Evolutionary conservation across 352 stramenopile species (phyloP).

Genomic region (Globisporangium echinulatum): DNA sequence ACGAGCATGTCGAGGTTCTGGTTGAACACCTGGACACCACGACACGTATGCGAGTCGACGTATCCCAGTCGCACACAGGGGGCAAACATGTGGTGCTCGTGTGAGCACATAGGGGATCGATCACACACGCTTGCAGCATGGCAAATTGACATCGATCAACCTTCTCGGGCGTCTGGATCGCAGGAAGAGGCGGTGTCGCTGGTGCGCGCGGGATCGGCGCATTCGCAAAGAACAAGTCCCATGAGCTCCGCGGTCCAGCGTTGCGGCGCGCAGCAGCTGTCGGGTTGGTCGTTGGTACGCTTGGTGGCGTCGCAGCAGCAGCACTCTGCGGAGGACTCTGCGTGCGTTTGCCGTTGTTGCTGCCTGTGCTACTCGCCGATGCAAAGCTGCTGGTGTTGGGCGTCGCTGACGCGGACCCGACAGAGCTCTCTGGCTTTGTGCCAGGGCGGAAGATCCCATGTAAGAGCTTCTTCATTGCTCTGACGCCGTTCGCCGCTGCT

Average conservation of each 20-base stretch:
- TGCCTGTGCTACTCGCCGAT: not conserved
- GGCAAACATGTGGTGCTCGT: not conserved
- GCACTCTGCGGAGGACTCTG: not conserved
- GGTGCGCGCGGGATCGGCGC: not conserved
- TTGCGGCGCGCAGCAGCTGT: conserved; percentile 10
- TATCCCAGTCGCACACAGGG: not conserved
- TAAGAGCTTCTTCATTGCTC: conserved; percentile 65
- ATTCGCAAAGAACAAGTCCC: conserved; percentile 34
- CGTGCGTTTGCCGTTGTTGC: not conserved
- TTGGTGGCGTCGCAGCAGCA: not conserved
- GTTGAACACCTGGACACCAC: conserved; percentile 29
- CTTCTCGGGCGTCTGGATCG: conserved; percentile 25
- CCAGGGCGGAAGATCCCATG: conserved; percentile 48
- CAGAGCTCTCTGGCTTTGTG: conserved; percentile 6
- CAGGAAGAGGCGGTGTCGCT: not conserved
- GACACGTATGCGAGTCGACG: too few relatives aligned
- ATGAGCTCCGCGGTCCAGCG: conserved; percentile 28
- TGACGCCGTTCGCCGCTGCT: too few relatives aligned
- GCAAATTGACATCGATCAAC: not conserved
- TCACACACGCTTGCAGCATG: too few relatives aligned
- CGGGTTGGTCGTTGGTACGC: not conserved
- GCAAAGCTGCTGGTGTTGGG: not conserved
- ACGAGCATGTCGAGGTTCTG: conserved; percentile 50
- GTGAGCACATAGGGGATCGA: not conserved
- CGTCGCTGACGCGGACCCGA: not conserved